Conservation (phyloP, 139 green algal species). For the Haematococcus sp. region DNA sequence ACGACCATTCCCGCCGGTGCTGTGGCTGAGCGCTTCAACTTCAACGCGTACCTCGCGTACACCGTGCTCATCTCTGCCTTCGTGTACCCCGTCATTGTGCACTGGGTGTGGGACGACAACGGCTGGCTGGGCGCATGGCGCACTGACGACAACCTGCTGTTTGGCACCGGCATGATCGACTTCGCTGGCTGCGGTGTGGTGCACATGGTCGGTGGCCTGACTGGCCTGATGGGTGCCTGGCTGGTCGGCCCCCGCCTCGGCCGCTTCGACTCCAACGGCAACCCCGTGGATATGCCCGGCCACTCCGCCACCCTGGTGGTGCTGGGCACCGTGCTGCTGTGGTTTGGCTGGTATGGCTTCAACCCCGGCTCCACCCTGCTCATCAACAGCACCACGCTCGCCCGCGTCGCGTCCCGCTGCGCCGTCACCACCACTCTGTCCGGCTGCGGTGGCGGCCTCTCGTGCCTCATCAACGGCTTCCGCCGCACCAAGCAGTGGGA, state of each 20-base stretch:
- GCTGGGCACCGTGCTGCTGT: constrained; percentile 76
- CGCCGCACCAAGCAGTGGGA: constrained; percentile 53
- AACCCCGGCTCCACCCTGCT: constrained; percentile 70
- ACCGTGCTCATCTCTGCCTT: constrained; percentile 60
- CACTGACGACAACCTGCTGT: constrained; percentile 43
- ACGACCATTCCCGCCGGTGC: constrained; percentile 67
- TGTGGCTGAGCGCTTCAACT: constrained; percentile 72
- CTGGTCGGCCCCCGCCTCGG: constrained; percentile 89
- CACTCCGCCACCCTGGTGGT: constrained; percentile 58
- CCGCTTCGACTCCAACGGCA: constrained; percentile 84
- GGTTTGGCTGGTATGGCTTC: constrained; percentile 91
- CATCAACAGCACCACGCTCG: constrained; percentile 32
- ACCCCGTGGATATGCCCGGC: constrained; percentile 60
- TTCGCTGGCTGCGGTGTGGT: constrained; percentile 74
- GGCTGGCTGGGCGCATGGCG: constrained; percentile 50
- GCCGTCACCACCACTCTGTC: constrained; percentile 86
- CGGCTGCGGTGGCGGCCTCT: constrained; percentile 56
- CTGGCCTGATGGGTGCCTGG: constrained; percentile 31
- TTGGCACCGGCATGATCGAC: constrained; percentile 72
- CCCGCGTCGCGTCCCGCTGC: constrained; percentile 23
- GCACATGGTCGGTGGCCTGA: constrained; percentile 76
- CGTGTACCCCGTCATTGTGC: constrained; percentile 72
- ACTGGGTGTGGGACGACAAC: constrained; percentile 60
- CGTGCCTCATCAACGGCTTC: constrained; percentile 44
- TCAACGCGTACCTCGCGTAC: constrained; percentile 63